These are phyloP conservation scores for Ascochyta viciae-villosae DNA, from an alignment of 2,329 filamentous ascomycete genomes.

Conservation along the genomic window DNA sequence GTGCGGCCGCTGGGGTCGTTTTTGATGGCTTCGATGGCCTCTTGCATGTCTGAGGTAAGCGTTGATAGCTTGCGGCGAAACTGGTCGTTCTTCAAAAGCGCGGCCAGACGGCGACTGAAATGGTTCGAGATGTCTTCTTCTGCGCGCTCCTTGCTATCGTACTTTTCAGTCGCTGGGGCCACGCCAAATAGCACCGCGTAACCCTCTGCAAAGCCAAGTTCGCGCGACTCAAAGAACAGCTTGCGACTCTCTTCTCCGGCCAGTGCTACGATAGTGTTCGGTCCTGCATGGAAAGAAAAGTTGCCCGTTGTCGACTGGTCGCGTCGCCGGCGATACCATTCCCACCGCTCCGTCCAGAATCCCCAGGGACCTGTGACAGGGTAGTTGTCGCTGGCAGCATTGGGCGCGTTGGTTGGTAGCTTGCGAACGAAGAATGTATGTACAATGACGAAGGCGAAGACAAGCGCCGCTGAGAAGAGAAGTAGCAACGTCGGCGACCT, in stretches of 20 bases:
- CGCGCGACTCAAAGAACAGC: constrained; percentile 56
- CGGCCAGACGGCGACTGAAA: constrained; percentile 31
- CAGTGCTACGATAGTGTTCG: constrained; percentile 55
- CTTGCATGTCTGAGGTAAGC: constrained; percentile 52
- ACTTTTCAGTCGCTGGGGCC: constrained; percentile 20
- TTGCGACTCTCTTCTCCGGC: constrained; percentile 53
- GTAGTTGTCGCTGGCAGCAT: constrained; percentile 27
- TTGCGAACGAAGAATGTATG: constrained; percentile 28
- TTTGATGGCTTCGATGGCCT: constrained; percentile 49
- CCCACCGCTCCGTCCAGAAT: constrained; percentile 58
- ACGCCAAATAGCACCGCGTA: constrained; percentile 41
- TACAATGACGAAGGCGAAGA: constrained; percentile 18
- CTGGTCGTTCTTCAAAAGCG: constrained; percentile 36
- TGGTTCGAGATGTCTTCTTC: constrained; percentile 26
- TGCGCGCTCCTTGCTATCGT: constrained; percentile 17
- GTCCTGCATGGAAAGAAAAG: constrained; percentile 59
- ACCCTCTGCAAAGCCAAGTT: constrained; percentile 55
- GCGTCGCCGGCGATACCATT: constrained; percentile 52
- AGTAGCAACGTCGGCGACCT: constrained; percentile 20
- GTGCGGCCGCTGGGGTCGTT: constrained; percentile 48
- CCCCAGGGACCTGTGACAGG: constrained; percentile 55
- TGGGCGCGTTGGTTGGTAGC: constrained; percentile 32
- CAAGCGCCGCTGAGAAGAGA: constrained; percentile 16
- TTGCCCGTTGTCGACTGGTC: constrained; percentile 49
- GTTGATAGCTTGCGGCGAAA: constrained; percentile 47